These are phyloP conservation scores for Rhynchospora breviuscula DNA, from an alignment of 176 grass and related monocot genomes.

Conservation along the genomic window DNA sequence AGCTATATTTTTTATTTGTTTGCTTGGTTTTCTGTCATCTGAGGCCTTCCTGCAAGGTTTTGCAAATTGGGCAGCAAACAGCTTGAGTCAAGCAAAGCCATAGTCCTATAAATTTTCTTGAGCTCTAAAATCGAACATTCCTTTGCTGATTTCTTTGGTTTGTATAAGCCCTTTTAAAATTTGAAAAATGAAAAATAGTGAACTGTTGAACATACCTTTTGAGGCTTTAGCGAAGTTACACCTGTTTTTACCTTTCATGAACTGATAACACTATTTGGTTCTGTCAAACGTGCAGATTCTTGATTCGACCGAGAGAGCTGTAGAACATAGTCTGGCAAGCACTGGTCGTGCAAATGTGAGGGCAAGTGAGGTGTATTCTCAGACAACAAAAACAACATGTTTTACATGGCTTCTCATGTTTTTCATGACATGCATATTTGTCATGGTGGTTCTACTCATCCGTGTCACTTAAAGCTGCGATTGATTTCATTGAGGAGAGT, in stretches of 20 bases:
- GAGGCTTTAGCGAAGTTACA: no score
- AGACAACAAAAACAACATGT: slow-evolving; percentile 78
- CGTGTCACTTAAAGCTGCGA: slow-evolving; percentile 44
- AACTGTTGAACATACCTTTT: no score
- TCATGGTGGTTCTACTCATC: slow-evolving; percentile 91
- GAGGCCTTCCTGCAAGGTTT: no score
- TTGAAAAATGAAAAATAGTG: not conserved
- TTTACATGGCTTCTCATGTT: slow-evolving; percentile 89
- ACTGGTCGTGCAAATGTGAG: slow-evolving; percentile 49
- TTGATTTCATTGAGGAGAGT: not conserved
- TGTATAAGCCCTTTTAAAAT: not conserved
- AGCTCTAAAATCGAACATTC: not conserved
- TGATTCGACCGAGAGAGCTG: slow-evolving; percentile 66
- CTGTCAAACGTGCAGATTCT: slow-evolving; percentile 46
- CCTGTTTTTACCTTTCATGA: not conserved
- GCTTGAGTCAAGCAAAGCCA: no score
- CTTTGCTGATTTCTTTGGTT: not conserved
- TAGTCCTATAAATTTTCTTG: no score
- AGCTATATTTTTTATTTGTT: no score
- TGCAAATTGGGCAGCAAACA: no score
- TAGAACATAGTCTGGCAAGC: slow-evolving; percentile 80
- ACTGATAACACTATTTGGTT: slow-evolving; percentile 14
- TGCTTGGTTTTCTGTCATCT: no score
- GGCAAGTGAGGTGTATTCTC: slow-evolving; percentile 50
- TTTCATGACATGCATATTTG: slow-evolving; percentile 68